Conservation (phyloP, 116 monocot genomes). For the Zostera marina region DNA sequence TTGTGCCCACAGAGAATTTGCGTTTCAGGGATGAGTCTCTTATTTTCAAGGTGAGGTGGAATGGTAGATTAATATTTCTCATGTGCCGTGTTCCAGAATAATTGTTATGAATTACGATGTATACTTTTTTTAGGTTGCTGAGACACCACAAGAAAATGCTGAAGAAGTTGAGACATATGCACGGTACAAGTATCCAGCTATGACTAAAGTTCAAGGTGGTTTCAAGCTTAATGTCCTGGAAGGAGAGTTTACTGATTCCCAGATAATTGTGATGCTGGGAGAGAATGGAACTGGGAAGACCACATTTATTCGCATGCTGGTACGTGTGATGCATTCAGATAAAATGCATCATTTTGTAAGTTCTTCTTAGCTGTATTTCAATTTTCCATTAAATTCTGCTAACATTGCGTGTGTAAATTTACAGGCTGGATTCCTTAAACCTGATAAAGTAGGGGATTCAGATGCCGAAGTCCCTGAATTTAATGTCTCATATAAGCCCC, state of each 20-base stretch:
- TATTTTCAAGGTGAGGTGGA: constrained; percentile 45
- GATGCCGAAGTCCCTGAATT: constrained; percentile 71
- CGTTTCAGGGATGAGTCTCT: constrained; percentile 72
- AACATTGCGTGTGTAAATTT: constrained; percentile 1
- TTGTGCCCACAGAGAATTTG: constrained; percentile 76
- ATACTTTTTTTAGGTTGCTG: constrained; percentile 39
- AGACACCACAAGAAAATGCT: constrained; percentile 67
- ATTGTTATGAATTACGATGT: background rate
- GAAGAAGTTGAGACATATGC: constrained; percentile 73
- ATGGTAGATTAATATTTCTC: background rate
- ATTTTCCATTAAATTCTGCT: no score
- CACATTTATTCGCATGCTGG: constrained; percentile 83
- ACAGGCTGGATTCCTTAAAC: constrained; percentile 65
- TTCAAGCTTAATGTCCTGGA: constrained; percentile 60
- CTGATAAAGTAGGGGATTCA: constrained; percentile 42
- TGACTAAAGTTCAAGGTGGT: constrained; percentile 65
- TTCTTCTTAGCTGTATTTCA: background rate
- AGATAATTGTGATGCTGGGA: constrained; percentile 78
- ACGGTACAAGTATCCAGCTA: constrained; percentile 61
- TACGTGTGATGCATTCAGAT: constrained; percentile 6
- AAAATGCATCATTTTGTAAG: background rate
- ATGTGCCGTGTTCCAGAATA: background rate
- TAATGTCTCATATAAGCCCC: constrained; percentile 80
- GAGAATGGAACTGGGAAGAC: constrained; percentile 85
- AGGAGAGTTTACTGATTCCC: constrained; percentile 83